Evolutionary conservation across 2,329 filamentous ascomycete genomes (phyloP).

Genomic region (Penicillium oxalicum): DNA sequence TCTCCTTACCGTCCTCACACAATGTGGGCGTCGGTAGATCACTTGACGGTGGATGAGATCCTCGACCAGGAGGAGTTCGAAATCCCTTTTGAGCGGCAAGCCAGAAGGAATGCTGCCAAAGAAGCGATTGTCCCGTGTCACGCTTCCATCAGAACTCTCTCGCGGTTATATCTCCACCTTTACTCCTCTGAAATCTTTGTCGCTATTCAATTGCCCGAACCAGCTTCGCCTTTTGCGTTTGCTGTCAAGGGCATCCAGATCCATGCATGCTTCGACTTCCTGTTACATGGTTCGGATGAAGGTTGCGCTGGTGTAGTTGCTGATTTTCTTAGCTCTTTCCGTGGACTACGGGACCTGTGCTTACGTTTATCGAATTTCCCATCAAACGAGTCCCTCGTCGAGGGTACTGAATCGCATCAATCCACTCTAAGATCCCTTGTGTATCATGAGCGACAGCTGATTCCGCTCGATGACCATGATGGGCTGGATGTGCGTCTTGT

Average conservation of each 20-base stretch:
- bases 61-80: too few relatives aligned
- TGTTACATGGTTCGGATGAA: background rate
- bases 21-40: too few relatives aligned
- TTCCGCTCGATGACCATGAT: slow-evolving; percentile 1
- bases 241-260: background rate
- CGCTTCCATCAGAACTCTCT: too few relatives aligned
- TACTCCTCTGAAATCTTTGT: background rate
- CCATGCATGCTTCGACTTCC: background rate
- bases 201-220: background rate
- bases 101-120: too few relatives aligned
- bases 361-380: slow-evolving; percentile 9
- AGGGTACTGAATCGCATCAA: slow-evolving; percentile 4
- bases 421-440: slow-evolving; percentile 5
- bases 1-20: too few relatives aligned
- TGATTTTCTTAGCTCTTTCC: slow-evolving; percentile 7
- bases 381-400: background rate
- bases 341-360: slow-evolving; percentile 7
- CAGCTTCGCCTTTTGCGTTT: background rate
- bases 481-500: slow-evolving; percentile 6
- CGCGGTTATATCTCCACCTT: too few relatives aligned
- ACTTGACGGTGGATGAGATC: too few relatives aligned
- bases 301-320: background rate
- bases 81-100: too few relatives aligned
- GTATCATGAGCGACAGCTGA: slow-evolving; percentile 8
- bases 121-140: too few relatives aligned